Evolutionary conservation across 345 rosid species (phyloP).

Genomic region (Hevea brasiliensis): DNA sequence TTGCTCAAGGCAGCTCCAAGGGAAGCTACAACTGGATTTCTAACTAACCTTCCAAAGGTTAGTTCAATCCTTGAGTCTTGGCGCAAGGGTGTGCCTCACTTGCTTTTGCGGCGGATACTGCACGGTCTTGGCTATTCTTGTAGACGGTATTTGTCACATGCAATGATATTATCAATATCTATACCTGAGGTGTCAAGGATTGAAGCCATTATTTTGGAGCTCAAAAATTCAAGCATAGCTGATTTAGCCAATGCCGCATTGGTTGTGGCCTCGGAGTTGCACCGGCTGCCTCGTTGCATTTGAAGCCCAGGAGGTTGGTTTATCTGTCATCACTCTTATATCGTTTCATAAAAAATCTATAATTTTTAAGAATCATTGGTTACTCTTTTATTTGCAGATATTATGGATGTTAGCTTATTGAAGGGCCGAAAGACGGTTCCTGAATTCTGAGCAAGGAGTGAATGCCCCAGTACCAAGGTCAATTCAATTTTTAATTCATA

Average conservation of each 20-base stretch:
- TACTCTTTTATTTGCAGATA: conserved; percentile 14
- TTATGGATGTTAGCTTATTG: not conserved
- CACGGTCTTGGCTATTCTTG: conserved; percentile 81
- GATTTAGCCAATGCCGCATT: conserved; percentile 60
- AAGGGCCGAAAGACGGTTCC: conserved; percentile 7
- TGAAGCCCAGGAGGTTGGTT: conserved; percentile 31
- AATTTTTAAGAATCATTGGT: not conserved
- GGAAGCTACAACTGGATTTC: conserved; percentile 83
- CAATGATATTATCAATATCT: conserved; percentile 81
- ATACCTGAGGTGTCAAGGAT: conserved; percentile 58
- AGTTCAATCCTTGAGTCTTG: conserved; percentile 60
- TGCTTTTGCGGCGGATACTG: conserved; percentile 65
- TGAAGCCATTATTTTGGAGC: conserved; percentile 56
- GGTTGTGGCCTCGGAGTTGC: conserved; percentile 63
- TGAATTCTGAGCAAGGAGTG: conserved; percentile 5
- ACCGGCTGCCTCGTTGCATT: conserved; percentile 64
- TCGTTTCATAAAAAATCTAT: not conserved
- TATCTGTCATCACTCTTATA: not conserved
- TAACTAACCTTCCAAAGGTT: conserved; percentile 79
- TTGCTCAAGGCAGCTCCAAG: conserved; percentile 83
- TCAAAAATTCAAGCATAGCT: conserved; percentile 50
- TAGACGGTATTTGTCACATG: conserved; percentile 74
- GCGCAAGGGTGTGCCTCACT: conserved; percentile 42
- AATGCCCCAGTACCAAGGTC: conserved; percentile 17
- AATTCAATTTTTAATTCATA: conserved; percentile 15